A percentile compares a stretch with the other conserved stretches of the same genome.
These are phyloP conservation scores for Pseudopyricularia cyperi DNA, from an alignment of 2,329 filamentous ascomycete species.

Conservation along the genomic window DNA sequence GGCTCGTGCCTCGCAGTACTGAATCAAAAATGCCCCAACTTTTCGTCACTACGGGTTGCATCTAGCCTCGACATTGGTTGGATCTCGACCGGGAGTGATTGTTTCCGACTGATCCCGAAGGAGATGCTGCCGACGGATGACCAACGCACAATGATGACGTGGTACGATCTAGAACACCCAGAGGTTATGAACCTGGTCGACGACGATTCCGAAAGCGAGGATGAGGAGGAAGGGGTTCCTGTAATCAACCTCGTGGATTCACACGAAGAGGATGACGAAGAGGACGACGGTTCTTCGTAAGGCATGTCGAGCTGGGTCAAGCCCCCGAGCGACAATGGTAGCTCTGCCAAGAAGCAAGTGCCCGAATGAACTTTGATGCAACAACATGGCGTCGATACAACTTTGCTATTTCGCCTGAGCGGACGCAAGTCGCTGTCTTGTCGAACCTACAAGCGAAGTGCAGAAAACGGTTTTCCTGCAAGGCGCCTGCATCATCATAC, in stretches of 20 bases:
- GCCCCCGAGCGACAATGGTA: too few species aligned
- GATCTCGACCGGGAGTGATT: background rate
- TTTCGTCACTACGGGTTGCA: background rate
- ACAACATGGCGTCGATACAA: too few species aligned
- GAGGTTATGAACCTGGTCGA: background rate
- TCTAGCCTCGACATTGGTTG: background rate
- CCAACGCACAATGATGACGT: background rate
- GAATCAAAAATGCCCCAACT: background rate
- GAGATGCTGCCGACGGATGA: background rate
- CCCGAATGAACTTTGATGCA: too few species aligned
- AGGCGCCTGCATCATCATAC: too few species aligned
- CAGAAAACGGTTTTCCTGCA: too few species aligned
- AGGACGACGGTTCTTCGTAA: too few species aligned
- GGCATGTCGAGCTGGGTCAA: too few species aligned
- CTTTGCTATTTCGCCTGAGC: too few species aligned
- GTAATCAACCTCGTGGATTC: background rate
- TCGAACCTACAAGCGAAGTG: too few species aligned
- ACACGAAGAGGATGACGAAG: background rate
- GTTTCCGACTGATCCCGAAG: background rate
- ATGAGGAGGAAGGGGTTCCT: background rate
- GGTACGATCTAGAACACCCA: background rate
- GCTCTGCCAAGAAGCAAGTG: too few species aligned
- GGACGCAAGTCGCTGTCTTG: too few species aligned
- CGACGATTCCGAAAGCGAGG: background rate
- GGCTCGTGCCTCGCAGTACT: background rate